These are phyloP conservation scores for Clonostachys byssicola DNA, from an alignment of 2,329 filamentous ascomycete species.

Conservation along the genomic window DNA sequence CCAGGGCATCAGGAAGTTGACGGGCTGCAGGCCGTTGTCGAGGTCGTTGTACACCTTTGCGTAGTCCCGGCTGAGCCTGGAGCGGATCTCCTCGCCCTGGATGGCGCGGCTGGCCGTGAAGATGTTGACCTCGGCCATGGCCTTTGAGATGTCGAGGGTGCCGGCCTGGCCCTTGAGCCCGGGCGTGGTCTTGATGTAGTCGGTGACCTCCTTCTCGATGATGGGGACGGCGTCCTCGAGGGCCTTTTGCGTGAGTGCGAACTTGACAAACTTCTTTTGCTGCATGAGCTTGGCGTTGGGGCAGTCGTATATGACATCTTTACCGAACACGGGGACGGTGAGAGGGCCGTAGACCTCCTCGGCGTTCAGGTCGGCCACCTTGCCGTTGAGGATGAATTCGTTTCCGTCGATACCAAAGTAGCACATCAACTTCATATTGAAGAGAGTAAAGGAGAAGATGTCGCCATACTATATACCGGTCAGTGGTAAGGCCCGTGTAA, in stretches of 20 bases:
- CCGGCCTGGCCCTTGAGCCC: conserved; percentile 57
- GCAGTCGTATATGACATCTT: conserved; percentile 79
- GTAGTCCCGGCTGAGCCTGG: conserved; percentile 66
- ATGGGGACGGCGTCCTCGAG: conserved; percentile 64
- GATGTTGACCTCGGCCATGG: conserved; percentile 74
- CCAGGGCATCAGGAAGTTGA: conserved; percentile 83
- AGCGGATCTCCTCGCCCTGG: conserved; percentile 72
- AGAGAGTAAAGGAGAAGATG: conserved; percentile 48
- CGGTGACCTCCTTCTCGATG: conserved; percentile 64
- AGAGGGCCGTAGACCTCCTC: conserved; percentile 49
- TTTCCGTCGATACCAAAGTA: conserved; percentile 46
- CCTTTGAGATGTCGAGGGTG: conserved; percentile 57
- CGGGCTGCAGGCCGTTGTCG: conserved; percentile 69
- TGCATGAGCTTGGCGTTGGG: conserved; percentile 84
- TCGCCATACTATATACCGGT: conserved; percentile 36
- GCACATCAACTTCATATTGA: conserved; percentile 45
- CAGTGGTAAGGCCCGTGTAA: background rate
- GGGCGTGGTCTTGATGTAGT: conserved; percentile 55
- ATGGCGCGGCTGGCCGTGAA: conserved; percentile 76
- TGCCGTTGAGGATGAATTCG: conserved; percentile 53
- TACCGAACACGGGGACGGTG: conserved; percentile 62
- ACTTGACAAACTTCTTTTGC: conserved; percentile 81
- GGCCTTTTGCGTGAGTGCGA: conserved; percentile 61
- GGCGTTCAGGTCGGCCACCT: conserved; percentile 45
- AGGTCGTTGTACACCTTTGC: conserved; percentile 76